Base-by-base conservation (phyloP, 2,329 filamentous ascomycete genomes). In the Penicillium occitanis region DNA sequence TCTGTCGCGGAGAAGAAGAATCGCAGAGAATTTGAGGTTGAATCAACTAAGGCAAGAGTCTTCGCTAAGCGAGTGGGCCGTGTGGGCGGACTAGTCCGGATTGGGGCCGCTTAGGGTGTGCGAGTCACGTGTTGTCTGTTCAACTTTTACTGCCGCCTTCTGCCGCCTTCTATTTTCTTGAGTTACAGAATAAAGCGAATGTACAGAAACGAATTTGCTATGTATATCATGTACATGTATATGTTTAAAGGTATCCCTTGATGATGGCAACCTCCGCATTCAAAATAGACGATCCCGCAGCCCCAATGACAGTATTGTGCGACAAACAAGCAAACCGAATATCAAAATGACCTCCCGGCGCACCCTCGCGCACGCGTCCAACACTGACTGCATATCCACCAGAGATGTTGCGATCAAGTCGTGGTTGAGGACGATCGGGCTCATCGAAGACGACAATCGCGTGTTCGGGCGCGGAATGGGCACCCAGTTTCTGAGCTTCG, bases 321-420 rank as follows among this genome's bases (percentile, higher is more conserved):
- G 92, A 97, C 71, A 98, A 82, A 28, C 93, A 92, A 68, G 95
- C 93, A 79, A 98, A 98, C 78, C 96, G 93, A 76, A 98, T 86
- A 76, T 98, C 95, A 74, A 97, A 97, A 70, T 97, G 90, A 22
- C 91, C 92, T 69, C 89, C 91, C 51, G 77, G 71, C 72, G 92
- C 90, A 73, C 97, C 93, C 77, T 94, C 89, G 58, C 83, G 75
- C 14, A 85, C 77, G 51, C 83, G 75, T 17, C 83, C 83, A 13
- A 85, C 83, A 69, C 79, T 83, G 5, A 67, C 66, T 37, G 69
- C 64, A 59, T 70, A 70, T 19, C 70, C 70, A 13, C 61, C 86
- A 67, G 91, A 89, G 30, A 93, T 86, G 71, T 98, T 91, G 66
- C 94, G 87, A 77, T 98, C 95, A 58, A 98, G 83, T 70, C 95